Conservation (phyloP, 345 rosid genomes). For the Barbarea vulgaris region DNA sequence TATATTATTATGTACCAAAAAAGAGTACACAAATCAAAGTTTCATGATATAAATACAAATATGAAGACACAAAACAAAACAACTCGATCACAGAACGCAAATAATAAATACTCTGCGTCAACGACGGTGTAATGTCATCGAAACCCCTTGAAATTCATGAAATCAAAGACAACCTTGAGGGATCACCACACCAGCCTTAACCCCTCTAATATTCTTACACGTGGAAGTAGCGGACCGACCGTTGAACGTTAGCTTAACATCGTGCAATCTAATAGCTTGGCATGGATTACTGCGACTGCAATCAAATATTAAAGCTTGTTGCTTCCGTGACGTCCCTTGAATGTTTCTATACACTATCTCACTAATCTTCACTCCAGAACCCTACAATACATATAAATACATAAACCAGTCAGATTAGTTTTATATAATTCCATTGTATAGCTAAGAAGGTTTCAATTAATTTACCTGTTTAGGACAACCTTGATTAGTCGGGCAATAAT, state of each 20-base stretch:
- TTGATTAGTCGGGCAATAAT: conserved; percentile 51
- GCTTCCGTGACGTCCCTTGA: conserved; percentile 62
- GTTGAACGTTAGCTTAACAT: conserved; percentile 52
- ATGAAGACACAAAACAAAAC: conserved; percentile 16
- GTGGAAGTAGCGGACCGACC: conserved; percentile 48
- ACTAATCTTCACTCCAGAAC: conserved; percentile 66
- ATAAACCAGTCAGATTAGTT: not conserved
- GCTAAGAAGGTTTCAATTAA: not conserved
- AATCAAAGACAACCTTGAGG: conserved; percentile 51
- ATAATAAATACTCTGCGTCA: conserved; percentile 33
- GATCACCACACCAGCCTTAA: conserved; percentile 44
- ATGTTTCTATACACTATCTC: conserved; percentile 63
- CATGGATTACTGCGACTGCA: conserved; percentile 66
- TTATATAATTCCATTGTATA: not conserved
- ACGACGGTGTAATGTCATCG: conserved; percentile 30
- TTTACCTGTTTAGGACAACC: conserved; percentile 55
- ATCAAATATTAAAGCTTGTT: conserved; percentile 57
- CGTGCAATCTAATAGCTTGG: conserved; percentile 51
- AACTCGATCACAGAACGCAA: conserved; percentile 35
- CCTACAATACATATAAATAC: conserved; percentile 43
- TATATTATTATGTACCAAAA: not conserved
- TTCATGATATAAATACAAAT: not conserved
- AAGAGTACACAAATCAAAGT: conserved; percentile 5
- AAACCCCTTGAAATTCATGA: not conserved
- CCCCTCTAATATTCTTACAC: conserved; percentile 61